These are phyloP conservation scores for Colletotrichum sp. DNA, from an alignment of 2,329 filamentous ascomycete genomes.

Conservation along the genomic window DNA sequence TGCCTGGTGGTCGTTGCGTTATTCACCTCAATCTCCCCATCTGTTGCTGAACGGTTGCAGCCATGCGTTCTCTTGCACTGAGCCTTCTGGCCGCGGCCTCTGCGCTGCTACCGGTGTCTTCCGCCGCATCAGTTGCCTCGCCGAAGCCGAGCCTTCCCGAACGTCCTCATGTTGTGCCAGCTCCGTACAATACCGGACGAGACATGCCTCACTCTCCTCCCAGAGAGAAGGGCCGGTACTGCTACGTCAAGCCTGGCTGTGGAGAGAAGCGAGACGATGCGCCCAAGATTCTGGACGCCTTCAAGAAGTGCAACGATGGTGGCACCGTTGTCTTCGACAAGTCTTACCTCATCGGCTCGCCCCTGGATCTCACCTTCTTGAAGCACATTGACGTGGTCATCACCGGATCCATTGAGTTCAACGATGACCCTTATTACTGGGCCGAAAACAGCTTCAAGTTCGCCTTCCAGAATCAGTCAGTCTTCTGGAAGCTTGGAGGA, in stretches of 20 bases:
- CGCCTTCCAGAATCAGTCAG: constrained; percentile 67
- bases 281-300: constrained; percentile 55
- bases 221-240: constrained; percentile 8
- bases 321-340: constrained; percentile 65
- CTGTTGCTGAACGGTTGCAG: background rate
- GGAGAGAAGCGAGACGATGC: constrained; percentile 29
- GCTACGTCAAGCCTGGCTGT: constrained; percentile 18
- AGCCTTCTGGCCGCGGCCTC: background rate
- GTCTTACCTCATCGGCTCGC: constrained; percentile 66
- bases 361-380: constrained; percentile 69
- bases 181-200: constrained; percentile 4
- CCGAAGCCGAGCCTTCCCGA: background rate
- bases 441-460: constrained; percentile 67
- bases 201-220: constrained; percentile 9
- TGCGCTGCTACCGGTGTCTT: background rate
- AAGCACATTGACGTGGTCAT: constrained; percentile 66
- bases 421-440: constrained; percentile 73
- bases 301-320: constrained; percentile 66
- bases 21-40: background rate
- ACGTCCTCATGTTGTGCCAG: constrained; percentile 4
- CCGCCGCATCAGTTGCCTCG: background rate
- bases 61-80: background rate
- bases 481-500: constrained; percentile 35
- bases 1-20: background rate
- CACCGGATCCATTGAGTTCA: constrained; percentile 63